Evolutionary conservation across 2,329 filamentous ascomycete species (phyloP).

Genomic region (Fusarium robinianum): DNA sequence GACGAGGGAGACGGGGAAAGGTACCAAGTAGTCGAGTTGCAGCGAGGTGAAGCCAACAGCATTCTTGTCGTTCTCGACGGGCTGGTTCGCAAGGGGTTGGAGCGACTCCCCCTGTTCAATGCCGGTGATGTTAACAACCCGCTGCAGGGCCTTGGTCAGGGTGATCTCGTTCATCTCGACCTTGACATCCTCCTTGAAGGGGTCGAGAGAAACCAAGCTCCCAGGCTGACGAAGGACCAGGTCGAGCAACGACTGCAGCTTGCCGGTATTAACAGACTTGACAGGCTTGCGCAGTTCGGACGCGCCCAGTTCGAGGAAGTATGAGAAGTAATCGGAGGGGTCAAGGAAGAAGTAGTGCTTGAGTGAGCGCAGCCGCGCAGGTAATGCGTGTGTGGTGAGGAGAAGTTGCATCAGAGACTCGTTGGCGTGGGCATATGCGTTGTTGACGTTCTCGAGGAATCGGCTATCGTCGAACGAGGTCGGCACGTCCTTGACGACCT

Average conservation of each 20-base stretch:
- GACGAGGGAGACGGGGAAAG: slow-evolving; percentile 92
- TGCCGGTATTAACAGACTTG: slow-evolving; percentile 85
- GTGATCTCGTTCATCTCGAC: slow-evolving; percentile 96
- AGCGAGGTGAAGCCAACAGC: slow-evolving; percentile 90
- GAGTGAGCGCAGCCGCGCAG: slow-evolving; percentile 81
- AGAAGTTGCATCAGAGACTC: slow-evolving; percentile 89
- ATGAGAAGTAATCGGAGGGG: slow-evolving; percentile 95
- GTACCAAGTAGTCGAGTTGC: slow-evolving; percentile 91
- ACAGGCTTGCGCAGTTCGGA: slow-evolving; percentile 91
- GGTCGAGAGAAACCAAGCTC: slow-evolving; percentile 89
- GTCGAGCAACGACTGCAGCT: slow-evolving; percentile 94
- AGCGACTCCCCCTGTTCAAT: slow-evolving; percentile 88
- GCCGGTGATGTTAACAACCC: slow-evolving; percentile 94
- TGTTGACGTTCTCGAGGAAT: slow-evolving; percentile 95
- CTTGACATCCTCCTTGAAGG: slow-evolving; percentile 98
- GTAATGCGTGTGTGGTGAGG: slow-evolving; percentile 88
- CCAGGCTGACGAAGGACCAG: slow-evolving; percentile 95
- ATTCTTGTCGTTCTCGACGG: slow-evolving; percentile 80
- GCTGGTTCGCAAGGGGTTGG: slow-evolving; percentile 69
- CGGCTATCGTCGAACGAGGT: slow-evolving; percentile 87
- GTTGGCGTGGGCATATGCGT: slow-evolving; percentile 93
- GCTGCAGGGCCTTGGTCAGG: slow-evolving; percentile 90
- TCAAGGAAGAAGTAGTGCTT: slow-evolving; percentile 99
- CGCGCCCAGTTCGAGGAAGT: slow-evolving; percentile 89
- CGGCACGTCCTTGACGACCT: slow-evolving; percentile 85